Percentiles rank a stretch among this genome's conserved stretches.
Conservation (phyloP, 306 rosid genomes). For the Comarum palustre region DNA sequence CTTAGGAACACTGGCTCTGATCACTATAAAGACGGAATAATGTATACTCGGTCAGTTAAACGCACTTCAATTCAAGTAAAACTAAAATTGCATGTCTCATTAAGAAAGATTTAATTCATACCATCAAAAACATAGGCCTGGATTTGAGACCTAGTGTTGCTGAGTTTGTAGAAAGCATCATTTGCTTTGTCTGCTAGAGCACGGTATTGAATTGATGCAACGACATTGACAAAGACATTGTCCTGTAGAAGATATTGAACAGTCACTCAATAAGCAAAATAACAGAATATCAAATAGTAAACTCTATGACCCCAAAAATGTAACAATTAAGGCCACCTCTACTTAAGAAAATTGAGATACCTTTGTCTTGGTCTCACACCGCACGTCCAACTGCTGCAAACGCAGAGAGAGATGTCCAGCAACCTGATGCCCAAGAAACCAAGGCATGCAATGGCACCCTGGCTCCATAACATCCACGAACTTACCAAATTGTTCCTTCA, state of each 20-base stretch:
- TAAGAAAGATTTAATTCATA: constrained; percentile 35
- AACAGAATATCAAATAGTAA: constrained; percentile 8
- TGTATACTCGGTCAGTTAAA: constrained; percentile 20
- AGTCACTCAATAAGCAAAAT: constrained; percentile 20
- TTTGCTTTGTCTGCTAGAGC: constrained; percentile 76
- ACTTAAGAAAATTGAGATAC: constrained; percentile 36
- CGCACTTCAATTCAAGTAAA: neutral
- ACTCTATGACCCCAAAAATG: constrained; percentile 5
- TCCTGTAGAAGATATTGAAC: constrained; percentile 50
- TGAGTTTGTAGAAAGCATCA: constrained; percentile 94
- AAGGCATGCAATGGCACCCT: constrained; percentile 91
- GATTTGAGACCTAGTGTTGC: constrained; percentile 81
- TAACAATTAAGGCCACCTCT: constrained; percentile 12
- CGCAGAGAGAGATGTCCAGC: constrained; percentile 86
- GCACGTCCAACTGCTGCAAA: constrained; percentile 80
- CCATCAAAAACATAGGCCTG: constrained; percentile 96
- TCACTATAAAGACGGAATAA: constrained; percentile 40
- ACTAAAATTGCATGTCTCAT: constrained; percentile 3
- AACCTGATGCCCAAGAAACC: constrained; percentile 63
- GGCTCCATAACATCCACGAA: constrained; percentile 76
- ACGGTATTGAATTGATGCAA: constrained; percentile 87
- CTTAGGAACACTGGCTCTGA: constrained; percentile 90
- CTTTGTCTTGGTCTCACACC: constrained; percentile 95
- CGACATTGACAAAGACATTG: constrained; percentile 89
- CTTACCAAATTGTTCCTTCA: constrained; percentile 71